Conservation (phyloP, 2,329 filamentous ascomycete genomes). For the Xylariomycetidae sp. region DNA sequence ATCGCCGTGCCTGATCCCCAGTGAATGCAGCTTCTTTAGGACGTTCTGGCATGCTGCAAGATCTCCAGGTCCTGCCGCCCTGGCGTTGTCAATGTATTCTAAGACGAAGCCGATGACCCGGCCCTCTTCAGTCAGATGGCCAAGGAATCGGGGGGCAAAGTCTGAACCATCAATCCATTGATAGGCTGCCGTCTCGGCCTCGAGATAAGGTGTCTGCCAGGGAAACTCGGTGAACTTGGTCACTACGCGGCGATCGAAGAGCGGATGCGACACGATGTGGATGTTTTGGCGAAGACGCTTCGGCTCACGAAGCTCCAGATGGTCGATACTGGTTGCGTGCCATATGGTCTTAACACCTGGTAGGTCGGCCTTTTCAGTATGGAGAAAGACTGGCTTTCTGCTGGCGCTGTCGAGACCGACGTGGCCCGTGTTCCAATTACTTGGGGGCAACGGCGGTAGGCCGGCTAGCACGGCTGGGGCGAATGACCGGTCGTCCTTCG, state of each 20-base stretch:
- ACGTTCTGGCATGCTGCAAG: constrained; percentile 1
- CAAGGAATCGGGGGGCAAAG: constrained; percentile 4
- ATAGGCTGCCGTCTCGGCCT: constrained; percentile 3
- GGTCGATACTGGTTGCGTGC: no score
- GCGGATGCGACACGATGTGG: constrained; percentile 2
- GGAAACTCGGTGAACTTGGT: constrained; percentile 4
- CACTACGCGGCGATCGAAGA: not conserved
- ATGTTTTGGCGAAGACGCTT: constrained; percentile 2
- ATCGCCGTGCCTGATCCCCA: constrained; percentile 4
- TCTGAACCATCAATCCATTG: constrained; percentile 1
- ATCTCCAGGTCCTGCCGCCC: constrained; percentile 1
- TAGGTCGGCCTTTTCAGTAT: no score
- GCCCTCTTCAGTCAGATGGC: constrained; percentile 4
- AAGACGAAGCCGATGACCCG: constrained; percentile 2
- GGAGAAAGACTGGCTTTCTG: no score
- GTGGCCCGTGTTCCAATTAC: no score
- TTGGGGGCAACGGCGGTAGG: no score
- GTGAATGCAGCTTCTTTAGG: constrained; percentile 1
- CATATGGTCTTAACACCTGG: no score
- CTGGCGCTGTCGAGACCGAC: no score
- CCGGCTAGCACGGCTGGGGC: no score
- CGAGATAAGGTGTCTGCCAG: constrained; percentile 3
- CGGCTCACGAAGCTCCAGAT: no score
- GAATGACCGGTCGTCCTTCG: no score
- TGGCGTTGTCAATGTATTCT: constrained; percentile 3